Base-by-base conservation (phyloP, 2,329 filamentous ascomycete genomes). In the Parastagonospora nodorum region DNA sequence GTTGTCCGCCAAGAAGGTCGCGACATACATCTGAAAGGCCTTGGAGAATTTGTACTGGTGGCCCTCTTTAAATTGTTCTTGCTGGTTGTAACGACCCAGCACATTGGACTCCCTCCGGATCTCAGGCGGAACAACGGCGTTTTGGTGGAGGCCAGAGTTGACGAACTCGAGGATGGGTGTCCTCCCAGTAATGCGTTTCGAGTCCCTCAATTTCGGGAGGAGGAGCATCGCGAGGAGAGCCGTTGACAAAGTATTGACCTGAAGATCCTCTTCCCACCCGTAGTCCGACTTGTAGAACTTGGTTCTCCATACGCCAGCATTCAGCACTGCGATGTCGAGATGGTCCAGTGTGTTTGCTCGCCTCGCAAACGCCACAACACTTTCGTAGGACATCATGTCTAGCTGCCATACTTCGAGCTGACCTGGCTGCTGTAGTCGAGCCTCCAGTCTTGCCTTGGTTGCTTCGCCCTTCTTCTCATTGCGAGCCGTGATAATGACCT, bases 161-260 rank as follows among this genome's bases (percentile, higher is more conserved):
- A 69, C 63, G 45, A 73, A 68, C 29, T 72, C 66, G 4, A 73
- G 60, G 2, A 72, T 50, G 4, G 69, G 61, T 4, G 50, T 68
- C 30, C 57, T 65, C 14, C 57, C 57, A 8, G 57, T 61, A 19
- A 44, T 16, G 9, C 53, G 48, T 38, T 60, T 66, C 1, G 69
- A 66, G 27, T 57, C 53, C 48, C 66, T 69, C 28, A 76, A 55
- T 37, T 72, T 71, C 2, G 74, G 74, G 19, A 77, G 67, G 9
- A 87, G 72, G 2, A 84, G 64, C 2, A 85, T 55, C 0, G 75
- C 81, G 6, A 87, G 68, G 1, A 85, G 72, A 6, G 78, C 74
- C 1, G 82, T 86, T 2, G 82, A 83, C 2, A 87, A 68, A 1
- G 79, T 75, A 60, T 86, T 86, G 56, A 85, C 80, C 63, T 86